Evolutionary conservation across 2,329 filamentous ascomycete genomes (phyloP).

Genomic region (Septoria linicola): DNA sequence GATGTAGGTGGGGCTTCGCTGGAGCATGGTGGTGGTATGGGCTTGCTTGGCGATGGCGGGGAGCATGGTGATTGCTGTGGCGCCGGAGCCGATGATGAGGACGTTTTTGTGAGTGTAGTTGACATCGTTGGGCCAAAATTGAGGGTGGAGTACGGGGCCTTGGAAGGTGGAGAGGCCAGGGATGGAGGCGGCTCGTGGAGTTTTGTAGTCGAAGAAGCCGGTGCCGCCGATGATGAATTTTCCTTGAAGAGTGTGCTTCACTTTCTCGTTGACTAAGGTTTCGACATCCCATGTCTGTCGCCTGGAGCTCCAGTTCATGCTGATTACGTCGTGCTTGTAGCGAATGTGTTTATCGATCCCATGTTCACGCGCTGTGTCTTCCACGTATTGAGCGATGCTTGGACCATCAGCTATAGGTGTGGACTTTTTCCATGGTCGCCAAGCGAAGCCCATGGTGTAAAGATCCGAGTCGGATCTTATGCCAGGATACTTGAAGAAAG

Average conservation of each 20-base stretch:
- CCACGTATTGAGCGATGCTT: constrained; percentile 45
- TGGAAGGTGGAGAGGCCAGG: no score
- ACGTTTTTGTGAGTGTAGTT: constrained; percentile 66
- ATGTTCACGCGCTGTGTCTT: constrained; percentile 42
- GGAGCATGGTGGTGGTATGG: not conserved
- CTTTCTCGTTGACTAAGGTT: constrained; percentile 38
- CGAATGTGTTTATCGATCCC: constrained; percentile 47
- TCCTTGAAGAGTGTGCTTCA: not conserved
- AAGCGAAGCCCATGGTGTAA: constrained; percentile 59
- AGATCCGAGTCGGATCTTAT: constrained; percentile 54
- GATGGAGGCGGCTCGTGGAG: no score
- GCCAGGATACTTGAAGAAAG: constrained; percentile 70
- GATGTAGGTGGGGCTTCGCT: constrained; percentile 5
- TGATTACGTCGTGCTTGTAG: constrained; percentile 44
- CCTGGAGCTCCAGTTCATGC: constrained; percentile 47
- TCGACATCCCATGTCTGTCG: constrained; percentile 52
- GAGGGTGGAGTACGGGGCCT: constrained; percentile 64
- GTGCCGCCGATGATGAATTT: constrained; percentile 6
- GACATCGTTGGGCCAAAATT: constrained; percentile 70
- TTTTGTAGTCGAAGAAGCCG: constrained; percentile 6
- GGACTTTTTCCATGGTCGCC: constrained; percentile 63
- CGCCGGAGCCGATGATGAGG: constrained; percentile 72
- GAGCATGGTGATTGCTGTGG: constrained; percentile 74
- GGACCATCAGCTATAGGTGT: constrained; percentile 47
- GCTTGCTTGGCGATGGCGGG: constrained; percentile 57